Base-by-base conservation (phyloP, 495 filamentous ascomycete genomes). In the Tuber magnatum region DNA sequence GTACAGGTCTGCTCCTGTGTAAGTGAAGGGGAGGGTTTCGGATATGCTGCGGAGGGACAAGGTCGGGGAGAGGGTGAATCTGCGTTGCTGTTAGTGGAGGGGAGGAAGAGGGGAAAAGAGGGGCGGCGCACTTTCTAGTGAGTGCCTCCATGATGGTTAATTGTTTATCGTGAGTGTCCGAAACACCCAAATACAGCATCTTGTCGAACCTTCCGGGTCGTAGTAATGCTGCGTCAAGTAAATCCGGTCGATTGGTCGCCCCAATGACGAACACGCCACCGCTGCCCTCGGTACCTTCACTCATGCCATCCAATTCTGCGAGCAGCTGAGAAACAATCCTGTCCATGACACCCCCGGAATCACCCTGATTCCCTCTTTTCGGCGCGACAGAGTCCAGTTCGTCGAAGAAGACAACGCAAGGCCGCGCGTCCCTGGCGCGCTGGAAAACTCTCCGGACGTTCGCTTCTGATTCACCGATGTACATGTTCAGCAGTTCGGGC, bases 301-400 rank as follows among this genome's bases (percentile, higher is more conserved):
- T 96, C 95, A 99, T 99, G 38, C 95, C 95, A 81, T 99, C 95
- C 38, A 99, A 86, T 84, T 99, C 95, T 0, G 95, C 95, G 9
- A 99, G 88, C 51, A 99, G 86, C 86, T 99, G 95, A 81, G 91
- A 93, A 68, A 99, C 95, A 78, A 99, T 98, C 76, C 95, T 91
- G 84, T 99, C 95, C 96, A 98, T 99, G 46, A 99, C 95, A 83
- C 95, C 95, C 69, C 96, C 96, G 74, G 93, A 97, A 83, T 99
- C 95, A 68, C 95, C 95, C 83, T 99, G 95, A 81, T 99, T 98
- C 32, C 95, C 95, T 81, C 95, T 86, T 86, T 99, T 99, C 1
- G 95, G 95, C 24, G 95, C 95, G 14, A 99, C 96, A 0, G 93
- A 97, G 81, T 99, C 95, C 79, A 99, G 83, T 84, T 99, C 95